Evolutionary conservation across 2,329 filamentous ascomycete species (phyloP).

Genomic region (Nothopassalora personata): DNA sequence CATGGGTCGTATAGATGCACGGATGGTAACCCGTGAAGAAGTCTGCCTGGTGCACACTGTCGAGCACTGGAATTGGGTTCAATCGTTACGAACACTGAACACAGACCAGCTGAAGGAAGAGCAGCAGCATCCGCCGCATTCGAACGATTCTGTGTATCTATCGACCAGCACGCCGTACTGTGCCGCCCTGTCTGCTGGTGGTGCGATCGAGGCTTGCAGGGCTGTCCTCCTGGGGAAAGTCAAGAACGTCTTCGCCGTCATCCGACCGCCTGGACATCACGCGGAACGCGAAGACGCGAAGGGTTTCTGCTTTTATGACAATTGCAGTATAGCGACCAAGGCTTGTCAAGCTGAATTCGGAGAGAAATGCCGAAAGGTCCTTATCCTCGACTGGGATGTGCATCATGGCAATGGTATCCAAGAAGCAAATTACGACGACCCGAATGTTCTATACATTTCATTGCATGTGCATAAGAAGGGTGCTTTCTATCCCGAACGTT

Average conservation of each 20-base stretch:
- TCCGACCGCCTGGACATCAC: constrained; percentile 91
- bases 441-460: constrained; percentile 93
- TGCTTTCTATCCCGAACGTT: constrained; percentile 69
- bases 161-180: constrained; percentile 50
- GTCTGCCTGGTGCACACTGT: constrained; percentile 72
- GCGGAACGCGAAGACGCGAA: constrained; percentile 80
- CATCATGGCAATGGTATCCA: constrained; percentile 87
- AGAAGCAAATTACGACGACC: constrained; percentile 91
- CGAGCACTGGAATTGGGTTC: constrained; percentile 75
- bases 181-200: constrained; percentile 78
- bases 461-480: constrained; percentile 83
- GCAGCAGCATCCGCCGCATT: constrained; percentile 57
- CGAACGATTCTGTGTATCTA: constrained; percentile 45
- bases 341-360: constrained; percentile 80
- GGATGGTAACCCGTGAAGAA: constrained; percentile 72
- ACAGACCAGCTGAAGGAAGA: constrained; percentile 31
- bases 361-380: constrained; percentile 72
- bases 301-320: constrained; percentile 98
- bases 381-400: constrained; percentile 87
- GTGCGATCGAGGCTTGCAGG: constrained; percentile 91
- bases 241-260: constrained; percentile 93
- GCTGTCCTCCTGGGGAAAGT: constrained; percentile 78
- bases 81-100: constrained; percentile 46
- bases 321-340: constrained; percentile 86
- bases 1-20: constrained; percentile 65